phyloP scores from a whole-genome alignment of 2,329 filamentous ascomycete genomes.

The Geosmithia morbida region DNA sequence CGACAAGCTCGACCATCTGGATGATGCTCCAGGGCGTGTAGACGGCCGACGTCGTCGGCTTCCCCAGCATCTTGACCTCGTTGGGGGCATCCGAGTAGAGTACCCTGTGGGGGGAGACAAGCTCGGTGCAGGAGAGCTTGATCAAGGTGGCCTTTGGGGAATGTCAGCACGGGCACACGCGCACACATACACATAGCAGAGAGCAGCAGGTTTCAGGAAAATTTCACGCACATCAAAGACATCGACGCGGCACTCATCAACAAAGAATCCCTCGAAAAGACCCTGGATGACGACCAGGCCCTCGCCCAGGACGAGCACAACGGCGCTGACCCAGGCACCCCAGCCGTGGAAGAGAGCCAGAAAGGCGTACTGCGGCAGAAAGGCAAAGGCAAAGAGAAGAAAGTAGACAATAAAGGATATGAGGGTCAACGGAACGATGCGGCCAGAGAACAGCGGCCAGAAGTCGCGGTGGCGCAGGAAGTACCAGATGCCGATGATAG shows the following conservation, averaged over 20 bases:
- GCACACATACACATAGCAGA: not conserved
- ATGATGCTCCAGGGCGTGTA: conserved; percentile 82
- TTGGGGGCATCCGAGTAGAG: conserved; percentile 53
- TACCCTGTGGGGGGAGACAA: conserved; percentile 53
- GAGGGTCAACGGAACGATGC: conserved; percentile 66
- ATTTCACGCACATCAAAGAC: conserved; percentile 58
- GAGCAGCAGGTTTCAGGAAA: not conserved
- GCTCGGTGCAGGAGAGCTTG: conserved; percentile 53
- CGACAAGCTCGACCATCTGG: conserved; percentile 76
- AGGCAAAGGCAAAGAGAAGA: conserved; percentile 79
- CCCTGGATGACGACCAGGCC: conserved; percentile 55
- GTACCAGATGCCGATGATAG: conserved; percentile 65
- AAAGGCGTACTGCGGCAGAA: conserved; percentile 79
- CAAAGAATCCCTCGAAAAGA: conserved; percentile 69
- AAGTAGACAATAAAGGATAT: conserved; percentile 72
- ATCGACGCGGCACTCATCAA: conserved; percentile 65
- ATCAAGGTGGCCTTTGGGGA: conserved; percentile 50
- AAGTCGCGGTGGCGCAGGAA: conserved; percentile 65
- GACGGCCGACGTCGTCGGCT: conserved; percentile 59
- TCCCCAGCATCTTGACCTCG: conserved; percentile 68
- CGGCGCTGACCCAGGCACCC: conserved; percentile 80
- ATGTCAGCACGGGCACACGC: not conserved
- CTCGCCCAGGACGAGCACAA: conserved; percentile 76
- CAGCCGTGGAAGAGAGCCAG: conserved; percentile 78
- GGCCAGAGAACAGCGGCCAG: conserved; percentile 65